Evolutionary conservation across 768 basidiomycete genomes (phyloP).

Genomic region (Lepiota brunneoincarnata): DNA sequence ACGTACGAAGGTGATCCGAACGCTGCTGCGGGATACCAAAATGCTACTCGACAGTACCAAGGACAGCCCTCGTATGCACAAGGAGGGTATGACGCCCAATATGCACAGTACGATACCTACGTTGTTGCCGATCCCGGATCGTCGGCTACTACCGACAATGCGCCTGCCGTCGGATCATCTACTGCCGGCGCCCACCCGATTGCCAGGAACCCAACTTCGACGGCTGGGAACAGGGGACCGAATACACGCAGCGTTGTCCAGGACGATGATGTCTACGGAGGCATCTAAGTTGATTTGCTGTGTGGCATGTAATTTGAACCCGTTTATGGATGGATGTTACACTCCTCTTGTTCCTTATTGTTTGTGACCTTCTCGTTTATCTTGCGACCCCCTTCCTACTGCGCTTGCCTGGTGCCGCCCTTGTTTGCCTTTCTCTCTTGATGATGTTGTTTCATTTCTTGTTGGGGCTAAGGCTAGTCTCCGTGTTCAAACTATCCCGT

Average conservation of each 20-base stretch:
- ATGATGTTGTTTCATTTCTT: not conserved
- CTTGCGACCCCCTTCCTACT: not conserved
- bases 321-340: not conserved
- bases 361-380: not conserved
- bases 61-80: conserved; percentile 24
- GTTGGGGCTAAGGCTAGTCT: not conserved
- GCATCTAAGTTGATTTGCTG: conserved; percentile 23
- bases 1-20: conserved; percentile 25
- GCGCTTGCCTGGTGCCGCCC: conserved; percentile 8
- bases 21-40: conserved; percentile 24
- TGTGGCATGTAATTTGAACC: conserved; percentile 2
- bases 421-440: not conserved
- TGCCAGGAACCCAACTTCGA: not conserved
- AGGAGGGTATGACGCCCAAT: conserved; percentile 19
- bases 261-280: conserved; percentile 35
- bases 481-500: not conserved
- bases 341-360: not conserved
- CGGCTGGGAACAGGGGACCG: conserved; percentile 13
- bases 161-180: conserved; percentile 13
- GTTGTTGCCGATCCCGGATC: conserved; percentile 19
- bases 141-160: not conserved
- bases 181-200: conserved; percentile 5
- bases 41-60: conserved; percentile 30
- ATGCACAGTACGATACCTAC: conserved; percentile 13
- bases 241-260: conserved; percentile 19